A percentile compares a stretch with the other conserved stretches of the same genome.
Conservation (phyloP, 2,329 filamentous ascomycete species). For the Meredithiella fracta region DNA sequence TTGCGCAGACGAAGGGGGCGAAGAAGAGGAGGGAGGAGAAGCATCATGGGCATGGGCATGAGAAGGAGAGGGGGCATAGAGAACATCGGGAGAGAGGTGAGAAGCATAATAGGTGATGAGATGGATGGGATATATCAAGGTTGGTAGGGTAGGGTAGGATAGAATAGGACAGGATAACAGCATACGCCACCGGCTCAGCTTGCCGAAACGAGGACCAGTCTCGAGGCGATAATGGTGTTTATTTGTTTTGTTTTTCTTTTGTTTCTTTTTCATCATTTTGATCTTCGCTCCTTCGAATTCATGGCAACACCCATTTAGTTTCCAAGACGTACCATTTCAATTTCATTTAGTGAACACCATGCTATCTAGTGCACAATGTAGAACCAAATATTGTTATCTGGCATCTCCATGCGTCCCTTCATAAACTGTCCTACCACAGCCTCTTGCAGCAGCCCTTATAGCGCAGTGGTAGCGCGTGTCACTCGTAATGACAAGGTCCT, state of each 20-base stretch:
- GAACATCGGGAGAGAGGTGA: not conserved
- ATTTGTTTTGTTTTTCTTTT: not conserved
- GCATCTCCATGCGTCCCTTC: too few species aligned
- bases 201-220: not conserved
- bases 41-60: not conserved
- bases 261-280: not conserved
- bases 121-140: not conserved
- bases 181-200: not conserved
- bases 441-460: slow-evolving; percentile 18
- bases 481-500: slow-evolving; percentile 25
- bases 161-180: too few species aligned
- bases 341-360: too few species aligned
- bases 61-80: not conserved
- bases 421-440: not conserved
- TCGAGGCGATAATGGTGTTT: not conserved
- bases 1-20: slow-evolving; percentile 1
- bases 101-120: not conserved
- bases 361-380: too few species aligned
- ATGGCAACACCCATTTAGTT: too few species aligned
- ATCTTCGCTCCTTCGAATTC: too few species aligned
- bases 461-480: slow-evolving; percentile 24
- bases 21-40: slow-evolving; percentile 3
- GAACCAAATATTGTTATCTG: too few species aligned
- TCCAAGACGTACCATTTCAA: too few species aligned
- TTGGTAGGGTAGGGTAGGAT: not conserved